A percentile compares a stretch with the other conserved stretches of the same genome.
These are phyloP conservation scores for Steccherinum ochraceum DNA, from an alignment of 768 basidiomycete genomes.

Conservation along the genomic window DNA sequence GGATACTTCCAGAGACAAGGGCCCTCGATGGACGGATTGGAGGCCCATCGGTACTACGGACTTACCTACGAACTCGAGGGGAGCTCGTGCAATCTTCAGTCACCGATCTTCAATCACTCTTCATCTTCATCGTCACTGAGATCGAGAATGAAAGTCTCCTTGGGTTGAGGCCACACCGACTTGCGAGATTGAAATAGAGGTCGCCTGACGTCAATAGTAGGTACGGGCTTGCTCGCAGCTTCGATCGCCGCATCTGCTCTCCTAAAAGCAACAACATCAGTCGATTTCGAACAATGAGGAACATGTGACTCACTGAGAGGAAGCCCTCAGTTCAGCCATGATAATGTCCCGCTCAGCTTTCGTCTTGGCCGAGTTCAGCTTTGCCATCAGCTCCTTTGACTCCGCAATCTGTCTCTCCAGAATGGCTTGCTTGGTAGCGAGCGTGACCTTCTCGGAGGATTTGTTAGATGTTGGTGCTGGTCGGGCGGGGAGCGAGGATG, in stretches of 20 bases:
- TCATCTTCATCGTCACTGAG: background rate
- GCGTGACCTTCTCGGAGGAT: conserved; percentile 11
- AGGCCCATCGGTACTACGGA: background rate
- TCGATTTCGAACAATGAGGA: no score
- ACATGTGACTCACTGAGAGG: conserved; percentile 36
- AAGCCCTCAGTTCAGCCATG: conserved; percentile 40
- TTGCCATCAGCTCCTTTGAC: conserved; percentile 44
- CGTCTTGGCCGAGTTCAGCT: conserved; percentile 36
- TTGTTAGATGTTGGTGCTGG: conserved; percentile 8
- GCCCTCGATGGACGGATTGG: no score
- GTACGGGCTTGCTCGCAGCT: background rate
- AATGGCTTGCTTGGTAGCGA: conserved; percentile 42
- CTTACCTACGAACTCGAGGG: background rate
- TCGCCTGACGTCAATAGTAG: background rate
- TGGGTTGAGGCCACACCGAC: background rate
- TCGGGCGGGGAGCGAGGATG: conserved; percentile 10
- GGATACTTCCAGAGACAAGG: background rate
- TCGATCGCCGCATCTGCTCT: background rate
- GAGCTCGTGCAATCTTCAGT: no score
- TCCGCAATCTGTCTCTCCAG: conserved; percentile 48
- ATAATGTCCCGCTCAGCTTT: conserved; percentile 48
- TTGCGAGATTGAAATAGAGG: background rate
- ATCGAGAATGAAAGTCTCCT: background rate
- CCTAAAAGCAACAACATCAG: no score
- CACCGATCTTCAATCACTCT: background rate